Evolutionary conservation across 2,329 filamentous ascomycete genomes (phyloP).

Genomic region (Colletotrichum agaves): DNA sequence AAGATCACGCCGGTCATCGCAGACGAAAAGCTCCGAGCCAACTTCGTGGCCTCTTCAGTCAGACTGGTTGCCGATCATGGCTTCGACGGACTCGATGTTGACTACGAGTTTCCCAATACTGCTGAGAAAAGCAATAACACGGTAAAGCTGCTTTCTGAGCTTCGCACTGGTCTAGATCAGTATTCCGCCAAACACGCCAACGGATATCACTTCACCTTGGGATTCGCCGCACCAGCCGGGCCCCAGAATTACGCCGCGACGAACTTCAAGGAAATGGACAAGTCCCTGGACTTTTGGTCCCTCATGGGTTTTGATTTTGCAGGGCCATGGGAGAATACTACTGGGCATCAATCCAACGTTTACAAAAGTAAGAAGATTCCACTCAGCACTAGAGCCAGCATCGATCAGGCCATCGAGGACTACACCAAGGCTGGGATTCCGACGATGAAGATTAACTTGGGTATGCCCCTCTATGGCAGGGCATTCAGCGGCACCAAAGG

Average conservation of each 20-base stretch:
- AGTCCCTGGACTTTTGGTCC: slow-evolving; percentile 67
- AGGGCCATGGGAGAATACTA: slow-evolving; percentile 70
- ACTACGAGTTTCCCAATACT: slow-evolving; percentile 52
- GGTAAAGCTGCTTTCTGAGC: slow-evolving; percentile 54
- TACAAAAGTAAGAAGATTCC: slow-evolving; percentile 63
- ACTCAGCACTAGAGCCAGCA: slow-evolving; percentile 73
- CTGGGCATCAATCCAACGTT: slow-evolving; percentile 78
- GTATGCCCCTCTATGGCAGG: slow-evolving; percentile 70
- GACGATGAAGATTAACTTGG: slow-evolving; percentile 74
- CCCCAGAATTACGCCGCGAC: slow-evolving; percentile 60
- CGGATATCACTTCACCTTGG: slow-evolving; percentile 60
- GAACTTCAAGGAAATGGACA: slow-evolving; percentile 63
- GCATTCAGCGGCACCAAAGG: slow-evolving; percentile 63
- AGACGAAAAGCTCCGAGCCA: slow-evolving; percentile 68
- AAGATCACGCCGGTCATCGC: slow-evolving; percentile 77
- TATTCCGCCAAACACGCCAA: slow-evolving; percentile 53
- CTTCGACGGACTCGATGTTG: slow-evolving; percentile 61
- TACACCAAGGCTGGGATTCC: slow-evolving; percentile 70
- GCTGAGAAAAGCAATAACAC: slow-evolving; percentile 52
- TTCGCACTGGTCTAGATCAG: slow-evolving; percentile 55
- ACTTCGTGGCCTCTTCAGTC: slow-evolving; percentile 77
- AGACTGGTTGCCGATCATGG: slow-evolving; percentile 78
- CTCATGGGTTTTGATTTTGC: slow-evolving; percentile 78
- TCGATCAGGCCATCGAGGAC: slow-evolving; percentile 69
- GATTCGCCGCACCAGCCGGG: slow-evolving; percentile 61